These are phyloP conservation scores for Bonia amplexicaulis DNA, from an alignment of 176 grass and related monocot species.

Conservation along the genomic window DNA sequence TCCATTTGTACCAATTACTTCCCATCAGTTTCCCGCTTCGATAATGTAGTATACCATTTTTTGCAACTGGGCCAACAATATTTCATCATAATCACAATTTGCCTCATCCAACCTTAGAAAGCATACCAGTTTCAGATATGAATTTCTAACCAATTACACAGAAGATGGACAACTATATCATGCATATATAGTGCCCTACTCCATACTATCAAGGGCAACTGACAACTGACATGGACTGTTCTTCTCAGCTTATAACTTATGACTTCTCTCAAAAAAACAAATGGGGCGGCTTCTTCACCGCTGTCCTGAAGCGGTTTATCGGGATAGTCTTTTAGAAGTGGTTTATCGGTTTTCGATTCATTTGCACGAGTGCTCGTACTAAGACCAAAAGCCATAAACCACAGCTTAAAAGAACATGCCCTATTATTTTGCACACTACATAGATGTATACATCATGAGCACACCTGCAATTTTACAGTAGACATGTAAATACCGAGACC, in stretches of 20 bases:
- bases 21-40: not conserved
- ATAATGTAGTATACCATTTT: not conserved
- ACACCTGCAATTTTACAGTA: conserved; percentile 20
- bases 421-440: conserved; percentile 21
- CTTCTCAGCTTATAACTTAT: too few species aligned
- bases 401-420: too few species aligned
- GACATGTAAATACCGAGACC: conserved; percentile 12
- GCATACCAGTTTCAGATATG: not conserved
- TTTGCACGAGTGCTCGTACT: too few species aligned
- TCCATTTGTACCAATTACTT: not conserved
- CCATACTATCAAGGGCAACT: not conserved
- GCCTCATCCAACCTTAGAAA: not conserved
- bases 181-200: not conserved
- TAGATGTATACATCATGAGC: conserved; percentile 24
- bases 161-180: not conserved
- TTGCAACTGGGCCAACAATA: not conserved
- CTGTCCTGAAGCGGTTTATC: too few species aligned
- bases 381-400: too few species aligned
- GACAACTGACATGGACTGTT: conserved; percentile 10
- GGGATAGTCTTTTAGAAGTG: too few species aligned
- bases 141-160: not conserved
- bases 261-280: too few species aligned
- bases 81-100: not conserved
- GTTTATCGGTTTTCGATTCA: too few species aligned
- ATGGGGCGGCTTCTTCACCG: too few species aligned